Conservation (phyloP, 1,284 basidiomycete species). For the Ustilago cynodontis region DNA sequence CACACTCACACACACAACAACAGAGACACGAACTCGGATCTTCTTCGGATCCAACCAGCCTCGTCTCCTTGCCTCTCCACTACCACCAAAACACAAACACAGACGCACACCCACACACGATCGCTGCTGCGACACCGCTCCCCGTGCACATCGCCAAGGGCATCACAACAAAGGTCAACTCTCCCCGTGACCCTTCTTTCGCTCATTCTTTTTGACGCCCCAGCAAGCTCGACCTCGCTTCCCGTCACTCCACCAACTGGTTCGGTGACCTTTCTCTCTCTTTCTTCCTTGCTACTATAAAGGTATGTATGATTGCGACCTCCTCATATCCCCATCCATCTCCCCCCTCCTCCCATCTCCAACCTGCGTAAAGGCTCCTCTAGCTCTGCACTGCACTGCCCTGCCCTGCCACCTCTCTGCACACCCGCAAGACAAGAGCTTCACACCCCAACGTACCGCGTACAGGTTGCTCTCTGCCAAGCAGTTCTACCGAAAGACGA, state of each 20-base stretch:
- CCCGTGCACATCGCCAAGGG: background rate
- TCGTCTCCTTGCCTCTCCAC: constrained; percentile 17
- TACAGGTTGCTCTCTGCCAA: too few relatives aligned
- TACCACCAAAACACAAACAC: constrained; percentile 12
- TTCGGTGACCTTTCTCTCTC: background rate
- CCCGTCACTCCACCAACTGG: constrained; percentile 22
- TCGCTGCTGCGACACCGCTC: constrained; percentile 4
- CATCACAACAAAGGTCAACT: background rate
- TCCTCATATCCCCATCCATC: background rate
- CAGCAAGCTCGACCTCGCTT: background rate
- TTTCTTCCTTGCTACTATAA: constrained; percentile 12
- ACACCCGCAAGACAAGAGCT: background rate
- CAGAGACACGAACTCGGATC: constrained; percentile 18
- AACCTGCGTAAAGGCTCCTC: background rate
- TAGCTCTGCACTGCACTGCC: background rate
- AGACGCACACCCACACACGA: background rate
- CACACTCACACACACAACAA: background rate
- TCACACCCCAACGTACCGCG: too few relatives aligned
- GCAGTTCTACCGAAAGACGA: background rate
- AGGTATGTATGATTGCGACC: constrained; percentile 16
- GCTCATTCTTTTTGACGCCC: background rate
- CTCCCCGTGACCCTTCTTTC: background rate
- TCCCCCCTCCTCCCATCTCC: background rate
- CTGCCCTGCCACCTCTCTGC: background rate
- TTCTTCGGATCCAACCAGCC: constrained; percentile 11